These are phyloP conservation scores for Haplosporangium sp. DNA, from an alignment of 371 early-diverging fungal genomes.

Conservation along the genomic window DNA sequence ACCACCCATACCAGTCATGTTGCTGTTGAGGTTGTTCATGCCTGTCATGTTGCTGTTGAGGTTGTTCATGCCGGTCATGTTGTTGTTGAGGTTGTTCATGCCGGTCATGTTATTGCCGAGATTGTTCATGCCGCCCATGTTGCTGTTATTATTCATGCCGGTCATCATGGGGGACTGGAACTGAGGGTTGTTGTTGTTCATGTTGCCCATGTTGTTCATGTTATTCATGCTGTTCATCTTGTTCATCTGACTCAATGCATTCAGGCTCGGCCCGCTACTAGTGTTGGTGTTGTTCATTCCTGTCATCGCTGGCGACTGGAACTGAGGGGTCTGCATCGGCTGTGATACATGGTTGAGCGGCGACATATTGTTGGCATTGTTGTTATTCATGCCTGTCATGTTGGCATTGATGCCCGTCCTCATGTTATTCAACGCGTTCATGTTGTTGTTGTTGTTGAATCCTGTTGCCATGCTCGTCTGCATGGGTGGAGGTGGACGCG, in stretches of 20 bases:
- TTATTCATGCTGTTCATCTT: conserved; percentile 16
- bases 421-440: conserved; percentile 35
- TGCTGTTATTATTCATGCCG: conserved; percentile 40
- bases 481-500: conserved; percentile 50
- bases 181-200: conserved; percentile 28
- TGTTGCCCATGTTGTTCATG: conserved; percentile 30
- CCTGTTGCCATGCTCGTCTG: conserved; percentile 50
- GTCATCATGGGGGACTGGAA: conserved; percentile 47
- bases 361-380: conserved; percentile 13
- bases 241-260: conserved; percentile 21
- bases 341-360: conserved; percentile 26
- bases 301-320: conserved; percentile 48
- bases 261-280: conserved; percentile 18
- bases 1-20: conserved; percentile 17
- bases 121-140: conserved; percentile 19
- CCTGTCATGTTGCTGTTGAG: conserved; percentile 9
- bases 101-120: conserved; percentile 22
- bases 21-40: conserved; percentile 27
- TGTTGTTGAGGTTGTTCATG: conserved; percentile 17
- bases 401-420: conserved; percentile 30
- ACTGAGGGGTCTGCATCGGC: conserved; percentile 28
- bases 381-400: conserved; percentile 33
- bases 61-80: conserved; percentile 11
- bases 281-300: conserved; percentile 30
- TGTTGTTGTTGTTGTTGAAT: conserved; percentile 35